These are phyloP conservation scores for Blepharisma stoltei DNA, from an alignment of 73 alveolate genomes.

Conservation along the genomic window DNA sequence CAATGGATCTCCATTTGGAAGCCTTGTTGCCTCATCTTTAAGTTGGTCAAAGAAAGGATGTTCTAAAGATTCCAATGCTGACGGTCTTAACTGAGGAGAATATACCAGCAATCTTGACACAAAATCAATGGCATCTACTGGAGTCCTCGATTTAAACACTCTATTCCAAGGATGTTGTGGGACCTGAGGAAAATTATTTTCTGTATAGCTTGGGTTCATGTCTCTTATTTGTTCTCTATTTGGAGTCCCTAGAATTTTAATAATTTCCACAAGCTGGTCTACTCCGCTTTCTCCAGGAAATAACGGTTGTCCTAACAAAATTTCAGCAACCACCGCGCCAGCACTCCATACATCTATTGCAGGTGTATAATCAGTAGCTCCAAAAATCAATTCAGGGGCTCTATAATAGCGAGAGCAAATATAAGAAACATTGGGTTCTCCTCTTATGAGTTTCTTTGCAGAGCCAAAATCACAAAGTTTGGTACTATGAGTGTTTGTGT, in stretches of 20 bases:
- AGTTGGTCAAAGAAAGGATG: conserved; percentile 85
- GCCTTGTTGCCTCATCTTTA: conserved; percentile 58
- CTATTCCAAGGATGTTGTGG: conserved; percentile 86
- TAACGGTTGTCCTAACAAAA: conserved; percentile 73
- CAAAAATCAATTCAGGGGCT: conserved; percentile 96
- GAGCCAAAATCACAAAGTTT: conserved; percentile 95
- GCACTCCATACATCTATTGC: conserved; percentile 86
- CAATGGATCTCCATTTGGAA: conserved; percentile 61
- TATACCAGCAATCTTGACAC: conserved; percentile 65
- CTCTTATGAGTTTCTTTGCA: conserved; percentile 81
- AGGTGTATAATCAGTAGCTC: conserved; percentile 86
- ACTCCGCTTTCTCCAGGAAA: conserved; percentile 75
- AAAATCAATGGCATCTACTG: conserved; percentile 65
- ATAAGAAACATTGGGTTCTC: conserved; percentile 94
- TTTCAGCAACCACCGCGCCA: conserved; percentile 91
- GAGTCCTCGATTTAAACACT: conserved; percentile 53
- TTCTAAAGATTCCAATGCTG: conserved; percentile 60
- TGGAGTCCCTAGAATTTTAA: conserved; percentile 86
- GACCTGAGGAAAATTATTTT: conserved; percentile 82
- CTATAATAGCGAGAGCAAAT: conserved; percentile 84
- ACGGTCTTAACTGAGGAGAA: conserved; percentile 67
- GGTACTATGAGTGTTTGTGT: conserved; percentile 47
- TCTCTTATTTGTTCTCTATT: conserved; percentile 69
- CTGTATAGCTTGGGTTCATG: conserved; percentile 83
- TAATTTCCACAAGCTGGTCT: conserved; percentile 80